A percentile compares a stretch with the other conserved stretches of the same genome.
These are phyloP conservation scores for Solanum etuberosum DNA, from an alignment of 257 asterid species.

Conservation along the genomic window DNA sequence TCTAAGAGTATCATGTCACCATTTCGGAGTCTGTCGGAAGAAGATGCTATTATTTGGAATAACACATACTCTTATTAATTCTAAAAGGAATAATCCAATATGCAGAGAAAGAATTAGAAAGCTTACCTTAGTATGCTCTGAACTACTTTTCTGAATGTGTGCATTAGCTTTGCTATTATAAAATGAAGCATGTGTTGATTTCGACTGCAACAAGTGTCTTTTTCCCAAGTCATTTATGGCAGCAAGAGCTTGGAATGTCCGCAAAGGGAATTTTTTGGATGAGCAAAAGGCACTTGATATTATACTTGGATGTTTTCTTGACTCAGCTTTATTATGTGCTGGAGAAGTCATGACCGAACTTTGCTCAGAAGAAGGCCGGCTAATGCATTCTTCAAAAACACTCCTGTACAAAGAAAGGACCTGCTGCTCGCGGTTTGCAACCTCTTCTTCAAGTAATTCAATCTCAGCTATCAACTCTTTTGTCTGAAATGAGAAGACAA, in stretches of 20 bases:
- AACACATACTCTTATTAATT: background rate
- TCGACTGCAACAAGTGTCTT: conserved; percentile 23
- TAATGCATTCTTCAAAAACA: conserved; percentile 40
- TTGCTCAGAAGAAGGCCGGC: conserved; percentile 45
- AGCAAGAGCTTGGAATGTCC: conserved; percentile 39
- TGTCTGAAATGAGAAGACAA: conserved; percentile 24
- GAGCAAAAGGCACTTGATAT: conserved; percentile 56
- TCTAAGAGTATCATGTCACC: background rate
- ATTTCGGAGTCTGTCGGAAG: background rate
- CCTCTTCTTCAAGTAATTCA: conserved; percentile 57
- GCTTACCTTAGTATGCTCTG: conserved; percentile 24
- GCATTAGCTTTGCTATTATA: conserved; percentile 23
- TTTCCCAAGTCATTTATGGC: conserved; percentile 32
- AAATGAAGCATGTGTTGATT: conserved; percentile 36
- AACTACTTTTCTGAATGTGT: conserved; percentile 22
- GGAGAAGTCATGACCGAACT: conserved; percentile 44
- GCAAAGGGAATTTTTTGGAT: conserved; percentile 41
- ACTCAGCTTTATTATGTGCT: conserved; percentile 32
- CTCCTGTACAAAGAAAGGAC: conserved; percentile 46
- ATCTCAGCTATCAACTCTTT: conserved; percentile 46
- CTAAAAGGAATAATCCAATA: background rate
- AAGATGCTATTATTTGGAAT: background rate
- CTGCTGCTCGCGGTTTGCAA: conserved; percentile 46
- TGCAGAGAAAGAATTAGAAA: background rate
- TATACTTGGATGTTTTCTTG: conserved; percentile 56